Percentiles rank a stretch among this genome's conserved stretches.
Evolutionary conservation across 345 rosid genomes (phyloP).

Genomic region (Kandelia obovata): DNA sequence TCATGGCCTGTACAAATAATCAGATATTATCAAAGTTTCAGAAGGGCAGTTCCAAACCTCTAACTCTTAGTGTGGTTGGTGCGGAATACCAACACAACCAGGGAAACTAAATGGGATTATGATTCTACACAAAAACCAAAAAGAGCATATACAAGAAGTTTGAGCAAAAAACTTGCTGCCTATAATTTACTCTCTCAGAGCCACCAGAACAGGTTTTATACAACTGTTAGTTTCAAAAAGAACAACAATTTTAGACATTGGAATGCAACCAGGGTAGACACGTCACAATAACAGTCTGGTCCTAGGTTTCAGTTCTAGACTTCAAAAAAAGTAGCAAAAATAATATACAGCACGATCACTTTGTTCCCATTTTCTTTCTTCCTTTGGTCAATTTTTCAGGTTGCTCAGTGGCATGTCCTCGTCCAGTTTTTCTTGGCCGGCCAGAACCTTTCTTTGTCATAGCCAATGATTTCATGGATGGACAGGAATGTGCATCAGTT

Average conservation of each 20-base stretch:
- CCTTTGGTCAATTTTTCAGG: slow-evolving; percentile 31
- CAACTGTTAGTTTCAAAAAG: slow-evolving; percentile 7
- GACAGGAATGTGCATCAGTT: slow-evolving; percentile 28
- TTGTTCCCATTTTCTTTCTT: slow-evolving; percentile 46
- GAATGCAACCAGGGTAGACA: slow-evolving; percentile 13
- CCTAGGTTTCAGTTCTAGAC: neutral
- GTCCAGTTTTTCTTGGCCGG: slow-evolving; percentile 30
- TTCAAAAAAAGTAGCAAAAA: neutral
- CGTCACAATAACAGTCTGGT: neutral
- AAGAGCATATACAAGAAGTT: too few species aligned
- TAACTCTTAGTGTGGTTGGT: too few species aligned
- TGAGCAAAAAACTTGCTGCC: too few species aligned
- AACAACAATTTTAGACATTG: slow-evolving; percentile 18
- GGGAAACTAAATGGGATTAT: too few species aligned
- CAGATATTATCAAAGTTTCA: too few species aligned
- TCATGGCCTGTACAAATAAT: too few species aligned
- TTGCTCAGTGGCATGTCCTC: slow-evolving; percentile 11
- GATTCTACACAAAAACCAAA: too few species aligned
- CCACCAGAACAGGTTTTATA: neutral
- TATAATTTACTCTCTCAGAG: too few species aligned
- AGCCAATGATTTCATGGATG: slow-evolving; percentile 37
- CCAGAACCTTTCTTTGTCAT: slow-evolving; percentile 29
- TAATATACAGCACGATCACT: slow-evolving; percentile 28
- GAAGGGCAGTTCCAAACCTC: too few species aligned
- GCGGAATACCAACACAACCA: too few species aligned